A percentile compares a stretch with the other conserved stretches of the same genome.
phyloP scores from a whole-genome alignment of 192 early-diverging fungal genomes.

The Coemansia sp. region DNA sequence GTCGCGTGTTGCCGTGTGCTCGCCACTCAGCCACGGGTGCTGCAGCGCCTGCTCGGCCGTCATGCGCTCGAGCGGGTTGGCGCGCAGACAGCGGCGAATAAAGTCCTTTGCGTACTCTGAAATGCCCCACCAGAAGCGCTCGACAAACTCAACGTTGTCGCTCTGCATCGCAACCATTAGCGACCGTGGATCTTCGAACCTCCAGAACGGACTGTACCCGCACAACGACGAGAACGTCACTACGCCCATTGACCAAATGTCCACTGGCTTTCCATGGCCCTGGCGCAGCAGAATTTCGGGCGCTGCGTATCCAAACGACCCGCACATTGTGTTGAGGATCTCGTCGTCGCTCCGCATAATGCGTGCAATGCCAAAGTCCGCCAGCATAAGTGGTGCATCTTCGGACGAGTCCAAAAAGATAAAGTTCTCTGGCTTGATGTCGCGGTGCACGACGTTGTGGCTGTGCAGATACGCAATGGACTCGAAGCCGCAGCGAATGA shows the following conservation, averaged over 20 bases:
- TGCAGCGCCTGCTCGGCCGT: constrained; percentile 78
- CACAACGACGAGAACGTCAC: constrained; percentile 87
- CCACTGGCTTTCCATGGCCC: constrained; percentile 86
- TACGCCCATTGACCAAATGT: constrained; percentile 93
- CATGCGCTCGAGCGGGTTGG: constrained; percentile 71
- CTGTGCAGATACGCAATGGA: constrained; percentile 85
- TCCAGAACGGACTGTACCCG: constrained; percentile 75
- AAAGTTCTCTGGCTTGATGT: constrained; percentile 87
- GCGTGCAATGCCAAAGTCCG: constrained; percentile 85
- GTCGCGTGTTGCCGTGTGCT: constrained; percentile 67
- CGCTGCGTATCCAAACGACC: constrained; percentile 82
- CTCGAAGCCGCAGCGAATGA: constrained; percentile 71
- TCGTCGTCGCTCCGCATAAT: constrained; percentile 63
- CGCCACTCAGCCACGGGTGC: constrained; percentile 81
- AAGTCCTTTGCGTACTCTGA: constrained; percentile 76
- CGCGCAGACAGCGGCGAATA: constrained; percentile 64
- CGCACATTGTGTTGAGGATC: constrained; percentile 78
- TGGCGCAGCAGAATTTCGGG: constrained; percentile 82
- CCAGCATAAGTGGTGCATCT: constrained; percentile 75
- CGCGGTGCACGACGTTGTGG: constrained; percentile 83
- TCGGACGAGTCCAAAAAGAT: constrained; percentile 65
- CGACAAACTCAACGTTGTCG: constrained; percentile 70
- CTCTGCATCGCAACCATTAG: constrained; percentile 62
- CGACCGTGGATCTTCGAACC: constrained; percentile 60
- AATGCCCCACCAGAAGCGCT: constrained; percentile 77